A percentile compares a stretch with the other conserved stretches of the same genome.
These are phyloP conservation scores for Astrothelium subdiscretum DNA, from an alignment of 495 filamentous ascomycete species.

Conservation along the genomic window DNA sequence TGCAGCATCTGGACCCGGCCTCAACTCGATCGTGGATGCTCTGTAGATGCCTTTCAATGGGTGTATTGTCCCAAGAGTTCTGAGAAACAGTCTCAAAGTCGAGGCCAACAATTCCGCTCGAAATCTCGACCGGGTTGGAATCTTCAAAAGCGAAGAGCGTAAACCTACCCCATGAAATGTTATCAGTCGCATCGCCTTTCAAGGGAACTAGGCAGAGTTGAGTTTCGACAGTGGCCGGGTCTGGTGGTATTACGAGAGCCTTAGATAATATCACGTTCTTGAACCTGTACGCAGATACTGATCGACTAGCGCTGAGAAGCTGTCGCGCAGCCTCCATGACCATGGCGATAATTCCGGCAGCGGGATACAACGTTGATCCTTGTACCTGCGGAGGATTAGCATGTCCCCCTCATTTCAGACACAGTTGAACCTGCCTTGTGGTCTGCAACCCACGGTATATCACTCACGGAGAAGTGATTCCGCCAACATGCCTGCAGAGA, in stretches of 20 bases:
- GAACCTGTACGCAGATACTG: background rate
- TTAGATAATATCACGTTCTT: background rate
- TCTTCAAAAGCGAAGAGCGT: background rate
- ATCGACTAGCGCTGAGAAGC: background rate
- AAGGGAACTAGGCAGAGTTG: background rate
- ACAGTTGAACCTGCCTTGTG: no score
- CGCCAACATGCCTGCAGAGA: constrained; percentile 32
- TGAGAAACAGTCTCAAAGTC: background rate
- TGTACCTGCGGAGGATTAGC: constrained; percentile 31
- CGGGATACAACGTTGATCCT: constrained; percentile 27
- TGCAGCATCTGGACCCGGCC: background rate
- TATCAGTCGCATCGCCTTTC: background rate
- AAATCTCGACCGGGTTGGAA: background rate
- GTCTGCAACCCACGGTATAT: constrained; percentile 34
- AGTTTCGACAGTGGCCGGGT: background rate
- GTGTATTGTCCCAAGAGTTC: background rate
- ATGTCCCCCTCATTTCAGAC: constrained; percentile 27
- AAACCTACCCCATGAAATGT: background rate
- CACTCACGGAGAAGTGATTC: constrained; percentile 11
- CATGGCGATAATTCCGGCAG: background rate
- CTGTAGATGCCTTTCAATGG: background rate
- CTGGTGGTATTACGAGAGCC: background rate
- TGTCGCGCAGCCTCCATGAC: background rate
- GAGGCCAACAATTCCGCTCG: background rate
- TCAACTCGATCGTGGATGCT: background rate